A percentile compares a stretch with the other conserved stretches of the same genome.
These are phyloP conservation scores for Ogataea hybrid DNA, from an alignment of 1,139 yeast genomes.

Conservation along the genomic window DNA sequence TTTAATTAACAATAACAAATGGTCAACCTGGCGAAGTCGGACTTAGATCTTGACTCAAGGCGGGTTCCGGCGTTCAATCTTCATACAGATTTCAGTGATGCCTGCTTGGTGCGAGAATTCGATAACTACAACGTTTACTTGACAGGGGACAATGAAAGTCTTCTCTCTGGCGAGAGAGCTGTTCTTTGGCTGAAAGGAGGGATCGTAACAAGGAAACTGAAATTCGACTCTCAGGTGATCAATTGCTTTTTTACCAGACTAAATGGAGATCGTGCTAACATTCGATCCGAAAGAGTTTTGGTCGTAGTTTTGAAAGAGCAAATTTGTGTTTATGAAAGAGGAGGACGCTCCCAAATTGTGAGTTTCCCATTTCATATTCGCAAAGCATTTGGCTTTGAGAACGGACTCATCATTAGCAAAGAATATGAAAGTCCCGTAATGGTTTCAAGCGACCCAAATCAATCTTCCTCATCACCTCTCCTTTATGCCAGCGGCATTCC, in stretches of 20 bases:
- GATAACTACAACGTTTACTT: conserved; percentile 18
- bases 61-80: conserved; percentile 17
- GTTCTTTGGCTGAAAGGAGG: conserved; percentile 52
- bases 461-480: conserved; percentile 9
- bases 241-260: conserved; percentile 30
- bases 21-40: conserved; percentile 8
- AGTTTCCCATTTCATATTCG: conserved; percentile 63
- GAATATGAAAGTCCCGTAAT: conserved; percentile 20
- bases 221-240: conserved; percentile 45
- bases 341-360: conserved; percentile 56
- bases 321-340: conserved; percentile 54
- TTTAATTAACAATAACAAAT: background rate
- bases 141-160: conserved; percentile 27
- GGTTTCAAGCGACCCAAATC: conserved; percentile 4
- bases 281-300: conserved; percentile 33
- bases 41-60: conserved; percentile 16
- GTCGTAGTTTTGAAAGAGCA: conserved; percentile 51
- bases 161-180: conserved; percentile 29
- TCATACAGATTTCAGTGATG: conserved; percentile 16
- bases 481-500: conserved; percentile 14
- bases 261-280: conserved; percentile 10
- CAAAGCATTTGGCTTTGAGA: conserved; percentile 56
- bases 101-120: conserved; percentile 10
- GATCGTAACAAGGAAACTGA: conserved; percentile 45
- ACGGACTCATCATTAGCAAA: conserved; percentile 46